Evolutionary conservation across 164 flowering plant genomes (phyloP).

Genomic region (Akebia trifoliata): DNA sequence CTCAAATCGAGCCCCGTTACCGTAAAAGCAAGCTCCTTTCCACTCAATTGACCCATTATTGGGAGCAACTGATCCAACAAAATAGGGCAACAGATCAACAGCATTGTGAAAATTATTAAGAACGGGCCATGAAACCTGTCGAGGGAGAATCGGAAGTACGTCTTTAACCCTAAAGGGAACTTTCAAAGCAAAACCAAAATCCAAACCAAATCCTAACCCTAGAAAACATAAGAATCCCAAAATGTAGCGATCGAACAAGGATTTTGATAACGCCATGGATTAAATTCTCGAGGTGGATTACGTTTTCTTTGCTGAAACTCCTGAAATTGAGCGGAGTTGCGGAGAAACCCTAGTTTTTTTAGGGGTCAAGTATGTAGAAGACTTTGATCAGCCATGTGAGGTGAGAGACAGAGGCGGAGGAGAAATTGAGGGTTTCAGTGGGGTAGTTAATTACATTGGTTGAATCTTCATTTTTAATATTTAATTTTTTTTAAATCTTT

Average conservation of each 20-base stretch:
- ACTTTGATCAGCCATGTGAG: not conserved
- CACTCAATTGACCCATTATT: slow-evolving; percentile 53
- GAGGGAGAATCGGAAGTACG: slow-evolving; percentile 85
- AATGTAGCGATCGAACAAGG: not conserved
- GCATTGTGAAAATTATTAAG: slow-evolving; percentile 78
- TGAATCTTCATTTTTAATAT: too few species aligned
- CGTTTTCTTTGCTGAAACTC: too few species aligned
- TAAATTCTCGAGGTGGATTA: not conserved
- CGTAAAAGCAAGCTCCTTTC: slow-evolving; percentile 91
- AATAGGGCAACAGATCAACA: slow-evolving; percentile 78
- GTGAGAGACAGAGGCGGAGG: not conserved
- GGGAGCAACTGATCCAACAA: slow-evolving; percentile 78
- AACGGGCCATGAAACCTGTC: slow-evolving; percentile 89
- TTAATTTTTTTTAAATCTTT: too few species aligned
- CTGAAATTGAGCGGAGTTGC: not conserved
- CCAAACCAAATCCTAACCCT: slow-evolving; percentile 28
- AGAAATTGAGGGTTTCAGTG: too few species aligned
- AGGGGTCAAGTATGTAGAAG: too few species aligned
- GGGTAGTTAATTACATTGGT: too few species aligned
- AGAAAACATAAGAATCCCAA: slow-evolving; percentile 10
- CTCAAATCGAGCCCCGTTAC: slow-evolving; percentile 65
- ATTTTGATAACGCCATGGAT: slow-evolving; percentile 6
- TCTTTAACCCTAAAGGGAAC: slow-evolving; percentile 74
- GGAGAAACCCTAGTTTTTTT: slow-evolving; percentile 6
- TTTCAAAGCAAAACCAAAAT: slow-evolving; percentile 44